Conservation (phyloP, 1,284 basidiomycete species). For the Papiliotrema flavescens region DNA sequence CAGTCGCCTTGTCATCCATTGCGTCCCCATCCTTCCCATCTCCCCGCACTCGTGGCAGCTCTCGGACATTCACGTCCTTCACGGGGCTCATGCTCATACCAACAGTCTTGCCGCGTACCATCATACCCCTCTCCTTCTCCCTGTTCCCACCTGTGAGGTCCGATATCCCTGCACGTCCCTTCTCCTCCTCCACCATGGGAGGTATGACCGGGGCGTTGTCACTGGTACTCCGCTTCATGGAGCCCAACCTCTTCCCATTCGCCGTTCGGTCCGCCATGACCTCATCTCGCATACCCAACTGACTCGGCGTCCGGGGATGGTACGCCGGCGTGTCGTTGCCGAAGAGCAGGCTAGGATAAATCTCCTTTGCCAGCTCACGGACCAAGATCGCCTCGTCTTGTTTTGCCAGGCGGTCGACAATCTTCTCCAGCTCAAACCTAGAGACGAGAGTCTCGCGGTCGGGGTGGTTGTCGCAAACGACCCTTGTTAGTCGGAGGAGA, state of each 20-base stretch:
- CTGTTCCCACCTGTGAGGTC: background rate
- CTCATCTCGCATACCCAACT: background rate
- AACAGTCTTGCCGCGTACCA: background rate
- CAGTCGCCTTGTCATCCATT: background rate
- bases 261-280: background rate
- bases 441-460: constrained; percentile 76
- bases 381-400: constrained; percentile 85
- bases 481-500: constrained; percentile 76
- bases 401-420: constrained; percentile 72
- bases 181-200: background rate
- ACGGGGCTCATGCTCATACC: background rate
- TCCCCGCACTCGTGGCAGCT: background rate
- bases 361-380: constrained; percentile 58
- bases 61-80: background rate
- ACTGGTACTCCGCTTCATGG: constrained; percentile 15
- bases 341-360: constrained; percentile 18
- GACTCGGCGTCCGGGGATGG: background rate
- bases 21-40: background rate
- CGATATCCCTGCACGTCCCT: background rate
- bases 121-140: background rate
- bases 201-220: constrained; percentile 2
- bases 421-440: constrained; percentile 68
- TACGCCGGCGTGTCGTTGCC: constrained; percentile 2
- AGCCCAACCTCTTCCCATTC: background rate
- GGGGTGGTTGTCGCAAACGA: constrained; percentile 83